Conservation (phyloP, 2,329 filamentous ascomycete genomes). For the Tolypocladium amazonense region DNA sequence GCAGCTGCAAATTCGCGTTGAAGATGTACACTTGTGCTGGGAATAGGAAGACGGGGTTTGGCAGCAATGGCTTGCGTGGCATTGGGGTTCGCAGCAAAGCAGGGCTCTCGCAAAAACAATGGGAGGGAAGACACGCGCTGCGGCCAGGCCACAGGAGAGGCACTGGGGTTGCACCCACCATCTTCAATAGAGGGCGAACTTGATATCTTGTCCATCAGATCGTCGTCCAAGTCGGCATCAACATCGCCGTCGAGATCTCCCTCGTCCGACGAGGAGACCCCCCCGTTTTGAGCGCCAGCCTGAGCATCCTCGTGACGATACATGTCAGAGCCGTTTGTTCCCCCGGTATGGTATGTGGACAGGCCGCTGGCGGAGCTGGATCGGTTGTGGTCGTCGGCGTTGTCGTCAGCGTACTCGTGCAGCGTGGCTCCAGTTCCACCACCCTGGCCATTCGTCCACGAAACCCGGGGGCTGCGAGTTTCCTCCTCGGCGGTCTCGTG, state of each 20-base stretch:
- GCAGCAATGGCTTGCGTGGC: slow-evolving; percentile 14
- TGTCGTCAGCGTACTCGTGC: slow-evolving; percentile 35
- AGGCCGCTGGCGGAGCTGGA: background rate
- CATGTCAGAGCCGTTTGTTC: slow-evolving; percentile 20
- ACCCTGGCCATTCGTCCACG: slow-evolving; percentile 34
- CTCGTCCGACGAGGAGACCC: slow-evolving; percentile 41
- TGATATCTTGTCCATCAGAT: slow-evolving; percentile 97
- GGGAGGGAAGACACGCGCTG: slow-evolving; percentile 32
- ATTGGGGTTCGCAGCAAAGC: slow-evolving; percentile 17
- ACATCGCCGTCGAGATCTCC: slow-evolving; percentile 52
- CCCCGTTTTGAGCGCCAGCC: slow-evolving; percentile 52
- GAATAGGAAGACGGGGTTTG: slow-evolving; percentile 16
- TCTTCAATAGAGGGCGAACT: slow-evolving; percentile 98
- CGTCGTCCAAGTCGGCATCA: slow-evolving; percentile 72
- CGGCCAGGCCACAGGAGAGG: slow-evolving; percentile 28
- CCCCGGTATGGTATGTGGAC: slow-evolving; percentile 5
- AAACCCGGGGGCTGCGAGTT: slow-evolving; percentile 50
- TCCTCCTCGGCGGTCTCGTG: slow-evolving; percentile 68
- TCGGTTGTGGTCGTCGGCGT: slow-evolving; percentile 21
- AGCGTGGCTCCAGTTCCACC: slow-evolving; percentile 24
- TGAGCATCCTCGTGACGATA: slow-evolving; percentile 34
- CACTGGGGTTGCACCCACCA: slow-evolving; percentile 62
- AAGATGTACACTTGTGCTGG: slow-evolving; percentile 9
- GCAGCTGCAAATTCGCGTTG: slow-evolving; percentile 5
- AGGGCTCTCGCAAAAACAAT: slow-evolving; percentile 20